Evolutionary conservation across 2,329 filamentous ascomycete species (phyloP).

Genomic region (Aureobasidium lini): DNA sequence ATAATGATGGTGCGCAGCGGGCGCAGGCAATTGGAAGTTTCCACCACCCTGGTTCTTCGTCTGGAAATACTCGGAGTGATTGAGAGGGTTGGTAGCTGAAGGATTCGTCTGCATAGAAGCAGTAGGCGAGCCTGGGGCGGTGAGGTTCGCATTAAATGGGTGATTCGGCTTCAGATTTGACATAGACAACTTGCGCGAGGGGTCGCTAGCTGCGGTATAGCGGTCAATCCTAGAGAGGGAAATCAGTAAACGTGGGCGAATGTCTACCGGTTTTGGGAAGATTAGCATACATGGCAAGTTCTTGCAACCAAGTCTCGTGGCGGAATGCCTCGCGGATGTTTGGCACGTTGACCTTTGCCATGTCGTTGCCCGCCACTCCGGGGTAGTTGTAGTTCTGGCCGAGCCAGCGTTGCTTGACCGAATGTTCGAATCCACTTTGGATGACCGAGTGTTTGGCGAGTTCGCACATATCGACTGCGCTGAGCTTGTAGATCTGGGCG

Average conservation of each 20-base stretch:
- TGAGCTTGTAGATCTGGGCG: slow-evolving; percentile 96
- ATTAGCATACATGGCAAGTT: slow-evolving; percentile 68
- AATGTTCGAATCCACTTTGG: slow-evolving; percentile 87
- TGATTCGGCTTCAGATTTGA: slow-evolving; percentile 29
- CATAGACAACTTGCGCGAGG: slow-evolving; percentile 27
- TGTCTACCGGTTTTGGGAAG: not conserved
- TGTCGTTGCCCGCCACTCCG: slow-evolving; percentile 78
- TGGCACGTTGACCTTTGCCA: slow-evolving; percentile 94
- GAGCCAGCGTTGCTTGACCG: slow-evolving; percentile 86
- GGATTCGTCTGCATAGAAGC: slow-evolving; percentile 34
- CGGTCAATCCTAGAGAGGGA: slow-evolving; percentile 26
- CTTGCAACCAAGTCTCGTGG: slow-evolving; percentile 75
- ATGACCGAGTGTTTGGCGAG: slow-evolving; percentile 91
- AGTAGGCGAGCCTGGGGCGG: slow-evolving; percentile 18
- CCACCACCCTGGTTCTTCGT: slow-evolving; percentile 9
- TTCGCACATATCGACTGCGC: slow-evolving; percentile 96
- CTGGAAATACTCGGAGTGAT: slow-evolving; percentile 18
- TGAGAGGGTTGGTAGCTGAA: slow-evolving; percentile 29
- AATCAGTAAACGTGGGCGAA: slow-evolving; percentile 3
- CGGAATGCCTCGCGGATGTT: slow-evolving; percentile 86
- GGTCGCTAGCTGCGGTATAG: slow-evolving; percentile 33
- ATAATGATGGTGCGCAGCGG: slow-evolving; percentile 24
- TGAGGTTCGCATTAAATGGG: slow-evolving; percentile 14
- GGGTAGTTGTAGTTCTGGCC: slow-evolving; percentile 69
- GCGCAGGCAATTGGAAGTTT: slow-evolving; percentile 22